Evolutionary conservation across 2,329 filamentous ascomycete species (phyloP).

Genomic region (Harringtonia aguacate): DNA sequence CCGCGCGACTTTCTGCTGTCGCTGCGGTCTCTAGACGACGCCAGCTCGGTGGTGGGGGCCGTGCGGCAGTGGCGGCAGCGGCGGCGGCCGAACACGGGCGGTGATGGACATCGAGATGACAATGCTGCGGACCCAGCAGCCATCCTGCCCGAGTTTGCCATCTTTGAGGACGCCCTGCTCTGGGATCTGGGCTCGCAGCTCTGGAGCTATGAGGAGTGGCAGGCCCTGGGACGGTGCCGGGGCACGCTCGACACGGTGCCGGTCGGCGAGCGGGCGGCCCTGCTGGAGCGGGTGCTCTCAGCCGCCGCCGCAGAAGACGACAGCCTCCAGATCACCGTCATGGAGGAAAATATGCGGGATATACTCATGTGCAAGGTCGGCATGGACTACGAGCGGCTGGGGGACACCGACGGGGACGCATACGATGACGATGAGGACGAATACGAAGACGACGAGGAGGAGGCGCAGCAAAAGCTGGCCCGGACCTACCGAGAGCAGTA

Average conservation of each 20-base stretch:
- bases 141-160: not conserved
- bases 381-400: slow-evolving; percentile 29
- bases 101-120: no score
- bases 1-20: slow-evolving; percentile 39
- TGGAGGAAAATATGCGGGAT: slow-evolving; percentile 24
- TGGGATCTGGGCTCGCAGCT: slow-evolving; percentile 35
- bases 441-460: slow-evolving; percentile 10
- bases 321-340: slow-evolving; percentile 22
- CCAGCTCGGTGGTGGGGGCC: slow-evolving; percentile 35
- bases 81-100: slow-evolving; percentile 9
- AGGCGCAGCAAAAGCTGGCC: slow-evolving; percentile 23
- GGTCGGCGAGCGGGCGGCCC: slow-evolving; percentile 3
- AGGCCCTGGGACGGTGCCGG: slow-evolving; percentile 8
- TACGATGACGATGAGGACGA: slow-evolving; percentile 27
- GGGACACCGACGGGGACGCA: slow-evolving; percentile 36
- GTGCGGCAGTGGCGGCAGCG: slow-evolving; percentile 22
- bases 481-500: slow-evolving; percentile 38
- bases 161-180: slow-evolving; percentile 40
- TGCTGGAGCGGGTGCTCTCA: slow-evolving; percentile 16
- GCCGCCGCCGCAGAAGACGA: slow-evolving; percentile 16
- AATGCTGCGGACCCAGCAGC: no score
- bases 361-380: slow-evolving; percentile 26
- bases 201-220: slow-evolving; percentile 18
- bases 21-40: slow-evolving; percentile 33
- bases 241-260: not conserved